These are phyloP conservation scores for Exophiala alcalophila DNA, from an alignment of 2,329 filamentous ascomycete genomes.

Conservation along the genomic window DNA sequence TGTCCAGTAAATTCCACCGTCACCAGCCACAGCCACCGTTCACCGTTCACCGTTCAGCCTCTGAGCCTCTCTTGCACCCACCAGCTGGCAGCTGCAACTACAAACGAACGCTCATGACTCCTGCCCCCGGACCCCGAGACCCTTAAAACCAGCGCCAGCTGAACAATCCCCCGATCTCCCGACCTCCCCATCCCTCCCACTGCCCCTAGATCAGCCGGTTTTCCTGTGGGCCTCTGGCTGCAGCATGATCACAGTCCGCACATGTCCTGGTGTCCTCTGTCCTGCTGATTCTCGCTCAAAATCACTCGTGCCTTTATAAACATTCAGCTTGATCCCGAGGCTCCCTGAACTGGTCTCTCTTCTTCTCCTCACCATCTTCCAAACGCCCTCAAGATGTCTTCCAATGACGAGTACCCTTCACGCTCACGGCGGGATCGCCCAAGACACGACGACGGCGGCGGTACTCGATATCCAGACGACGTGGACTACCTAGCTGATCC, in stretches of 20 bases:
- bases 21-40: too few species aligned
- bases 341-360: not conserved
- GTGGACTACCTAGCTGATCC: constrained; percentile 12
- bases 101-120: too few species aligned
- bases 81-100: too few species aligned
- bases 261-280: not conserved
- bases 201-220: too few species aligned
- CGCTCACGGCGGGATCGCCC: constrained; percentile 19
- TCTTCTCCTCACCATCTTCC: constrained; percentile 1
- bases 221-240: constrained; percentile 2
- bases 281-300: constrained; percentile 4
- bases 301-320: not conserved
- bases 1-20: too few species aligned
- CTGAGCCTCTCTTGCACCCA: too few species aligned
- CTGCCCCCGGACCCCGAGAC: too few species aligned
- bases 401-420: constrained; percentile 22
- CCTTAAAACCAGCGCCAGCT: too few species aligned
- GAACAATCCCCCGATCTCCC: too few species aligned
- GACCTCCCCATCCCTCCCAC: too few species aligned
- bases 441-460: constrained; percentile 15
- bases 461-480: constrained; percentile 13
- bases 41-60: too few species aligned
- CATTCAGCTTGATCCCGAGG: too few species aligned
- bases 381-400: constrained; percentile 16
- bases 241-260: constrained; percentile 2